Base-by-base conservation (phyloP, 83 land plant species). In the Diphasiastrum complanatum region DNA sequence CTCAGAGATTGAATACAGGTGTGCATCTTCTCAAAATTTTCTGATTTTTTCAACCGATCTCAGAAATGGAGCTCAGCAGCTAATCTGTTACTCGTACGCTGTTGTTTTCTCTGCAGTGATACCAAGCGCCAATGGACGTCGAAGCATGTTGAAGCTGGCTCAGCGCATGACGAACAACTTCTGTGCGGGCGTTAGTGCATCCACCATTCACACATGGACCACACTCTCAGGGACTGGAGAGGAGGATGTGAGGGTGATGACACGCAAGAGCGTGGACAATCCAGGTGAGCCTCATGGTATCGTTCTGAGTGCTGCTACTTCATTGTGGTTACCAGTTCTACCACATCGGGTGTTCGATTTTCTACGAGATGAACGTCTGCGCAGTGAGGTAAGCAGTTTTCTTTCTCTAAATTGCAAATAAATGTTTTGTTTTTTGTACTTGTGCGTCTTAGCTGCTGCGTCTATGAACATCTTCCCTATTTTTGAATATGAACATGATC, bases 261-360 rank as follows among this genome's bases (percentile, higher is more conserved):
- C 83, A 12, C 40, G 95, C 28, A 74, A 75, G 61, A 79, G 74
- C 73, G 50, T 79, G 11, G 69, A 82, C 61, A 69, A 70, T 24
- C 95, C 95, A 1, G 95, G 89, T 0, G 83, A 80, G 78, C 89
- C 90, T 0, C 77, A 83, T 4, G 95, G 95, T 1, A 64, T 87
- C 10, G 82, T 87, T 33, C 71, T 87, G 33, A 79, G 82, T 45
- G 95, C 95, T 3, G 79, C 95, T 4, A 85, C 95, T 1, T 85
- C 95, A 18, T 66, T 87, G 6, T 82, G 86, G 95, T 60, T 87
- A 23, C 95, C 86, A 0, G 76, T 76, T 18, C 18, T 79, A 0
- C 72, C 74, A n/a, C 73, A 69, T 11, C 46, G 75, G n/a, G 35
- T 87, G 0, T 87, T 84, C 61, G 78, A 84, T n/a, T 87, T 84